phyloP scores from a whole-genome alignment of 257 asterid species.

The Marsdenia floribunda region DNA sequence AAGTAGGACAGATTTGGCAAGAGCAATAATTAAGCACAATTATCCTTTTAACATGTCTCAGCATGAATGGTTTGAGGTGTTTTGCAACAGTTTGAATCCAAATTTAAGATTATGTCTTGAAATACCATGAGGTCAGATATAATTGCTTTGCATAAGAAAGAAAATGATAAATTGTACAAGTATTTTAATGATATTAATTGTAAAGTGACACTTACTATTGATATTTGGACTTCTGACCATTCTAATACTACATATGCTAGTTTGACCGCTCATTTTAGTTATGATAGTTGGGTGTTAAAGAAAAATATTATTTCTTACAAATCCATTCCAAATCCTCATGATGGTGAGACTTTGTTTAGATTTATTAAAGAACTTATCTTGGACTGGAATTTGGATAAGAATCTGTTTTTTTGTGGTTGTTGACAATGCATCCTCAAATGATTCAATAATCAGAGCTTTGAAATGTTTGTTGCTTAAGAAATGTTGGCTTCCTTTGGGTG shows the following conservation, averaged over 20 bases:
- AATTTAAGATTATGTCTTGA: background rate
- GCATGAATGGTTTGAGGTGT: background rate
- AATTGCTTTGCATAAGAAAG: background rate
- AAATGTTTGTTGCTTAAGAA: background rate
- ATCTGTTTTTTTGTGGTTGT: too few relatives aligned
- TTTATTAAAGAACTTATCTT: background rate
- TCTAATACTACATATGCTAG: background rate
- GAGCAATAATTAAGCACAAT: background rate
- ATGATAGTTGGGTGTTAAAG: background rate
- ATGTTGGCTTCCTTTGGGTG: background rate
- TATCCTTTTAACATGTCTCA: too few relatives aligned
- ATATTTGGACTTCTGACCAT: slow-evolving; percentile 9
- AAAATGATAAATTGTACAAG: background rate
- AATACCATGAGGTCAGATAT: background rate
- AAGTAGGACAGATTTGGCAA: background rate
- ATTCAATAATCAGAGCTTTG: background rate
- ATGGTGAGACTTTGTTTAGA: background rate
- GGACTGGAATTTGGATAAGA: too few relatives aligned
- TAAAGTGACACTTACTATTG: slow-evolving; percentile 1
- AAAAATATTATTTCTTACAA: background rate
- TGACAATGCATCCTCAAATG: background rate
- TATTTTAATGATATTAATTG: background rate
- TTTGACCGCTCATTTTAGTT: background rate
- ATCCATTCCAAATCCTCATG: background rate
- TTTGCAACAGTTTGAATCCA: background rate